phyloP scores from a whole-genome alignment of 257 asterid species.

The Gentiana macrophylla region DNA sequence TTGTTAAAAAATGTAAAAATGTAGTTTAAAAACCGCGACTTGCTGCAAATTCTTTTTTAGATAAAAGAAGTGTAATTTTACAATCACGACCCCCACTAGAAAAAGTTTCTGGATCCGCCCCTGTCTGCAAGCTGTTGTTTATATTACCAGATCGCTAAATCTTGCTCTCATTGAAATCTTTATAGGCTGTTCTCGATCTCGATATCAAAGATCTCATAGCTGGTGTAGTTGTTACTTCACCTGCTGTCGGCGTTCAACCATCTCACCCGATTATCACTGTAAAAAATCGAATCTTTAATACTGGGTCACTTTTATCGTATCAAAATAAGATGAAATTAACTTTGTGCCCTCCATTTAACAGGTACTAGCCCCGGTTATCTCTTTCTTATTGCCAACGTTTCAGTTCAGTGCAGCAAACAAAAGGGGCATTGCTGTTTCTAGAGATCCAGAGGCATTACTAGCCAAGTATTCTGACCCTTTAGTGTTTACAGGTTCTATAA shows the following conservation, averaged over 20 bases:
- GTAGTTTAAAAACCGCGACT: too few species aligned
- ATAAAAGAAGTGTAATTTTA: too few species aligned
- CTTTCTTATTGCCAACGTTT: constrained; percentile 67
- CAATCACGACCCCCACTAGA: too few species aligned
- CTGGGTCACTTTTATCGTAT: not conserved
- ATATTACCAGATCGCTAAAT: not conserved
- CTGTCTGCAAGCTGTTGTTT: not conserved
- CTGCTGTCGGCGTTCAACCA: constrained; percentile 90
- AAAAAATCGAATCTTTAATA: constrained; percentile 2
- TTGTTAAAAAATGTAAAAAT: too few species aligned
- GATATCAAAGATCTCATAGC: constrained; percentile 43
- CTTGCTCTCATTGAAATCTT: constrained; percentile 4
- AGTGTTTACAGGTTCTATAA: constrained; percentile 79
- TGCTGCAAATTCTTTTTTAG: too few species aligned
- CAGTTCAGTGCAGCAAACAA: constrained; percentile 93
- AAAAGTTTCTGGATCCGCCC: too few species aligned
- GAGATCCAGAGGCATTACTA: constrained; percentile 73
- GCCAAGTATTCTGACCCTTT: constrained; percentile 91
- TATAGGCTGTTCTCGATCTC: constrained; percentile 72
- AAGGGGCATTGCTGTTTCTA: constrained; percentile 45
- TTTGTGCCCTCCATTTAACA: constrained; percentile 5
- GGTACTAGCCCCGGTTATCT: constrained; percentile 75
- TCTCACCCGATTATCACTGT: constrained; percentile 76
- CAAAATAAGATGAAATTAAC: not conserved
- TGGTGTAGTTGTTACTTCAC: constrained; percentile 78